phyloP scores from a whole-genome alignment of 163 green algal genomes.

The Chloroidium sp. region DNA sequence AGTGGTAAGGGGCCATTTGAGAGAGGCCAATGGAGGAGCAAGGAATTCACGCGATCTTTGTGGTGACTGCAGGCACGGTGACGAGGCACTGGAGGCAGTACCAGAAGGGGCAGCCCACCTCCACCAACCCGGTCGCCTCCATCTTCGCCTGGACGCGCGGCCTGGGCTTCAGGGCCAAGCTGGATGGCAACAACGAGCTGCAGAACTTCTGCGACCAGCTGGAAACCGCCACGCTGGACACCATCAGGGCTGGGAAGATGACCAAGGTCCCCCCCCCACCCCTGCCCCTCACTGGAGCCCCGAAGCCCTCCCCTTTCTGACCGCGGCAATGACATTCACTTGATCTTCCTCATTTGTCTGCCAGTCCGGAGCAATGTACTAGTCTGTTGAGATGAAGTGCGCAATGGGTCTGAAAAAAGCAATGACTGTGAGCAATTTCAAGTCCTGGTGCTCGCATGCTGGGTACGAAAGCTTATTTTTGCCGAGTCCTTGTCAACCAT shows the following conservation, averaged over 20 bases:
- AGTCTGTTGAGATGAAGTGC: too few species aligned
- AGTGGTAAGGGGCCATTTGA: too few species aligned
- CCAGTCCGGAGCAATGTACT: too few species aligned
- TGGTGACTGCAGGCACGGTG: slow-evolving; percentile 67
- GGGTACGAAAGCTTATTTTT: too few species aligned
- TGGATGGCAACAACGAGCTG: slow-evolving; percentile 76
- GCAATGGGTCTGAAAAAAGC: too few species aligned
- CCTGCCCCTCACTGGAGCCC: too few species aligned
- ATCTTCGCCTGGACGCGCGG: slow-evolving; percentile 96
- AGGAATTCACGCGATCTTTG: not conserved
- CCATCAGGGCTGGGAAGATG: slow-evolving; percentile 79
- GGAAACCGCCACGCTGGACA: slow-evolving; percentile 78
- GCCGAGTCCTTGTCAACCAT: too few species aligned
- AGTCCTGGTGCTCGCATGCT: too few species aligned
- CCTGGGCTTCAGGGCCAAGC: slow-evolving; percentile 84
- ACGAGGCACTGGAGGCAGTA: slow-evolving; percentile 92
- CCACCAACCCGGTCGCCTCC: slow-evolving; percentile 90
- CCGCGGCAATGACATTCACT: too few species aligned
- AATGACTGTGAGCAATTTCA: too few species aligned
- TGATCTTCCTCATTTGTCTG: too few species aligned
- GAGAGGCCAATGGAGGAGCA: not conserved
- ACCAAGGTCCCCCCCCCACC: slow-evolving; percentile 54
- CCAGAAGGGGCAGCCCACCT: slow-evolving; percentile 90
- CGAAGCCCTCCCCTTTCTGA: too few species aligned
- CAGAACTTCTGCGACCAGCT: slow-evolving; percentile 65